These are phyloP conservation scores for Blastocystis sp. DNA, from an alignment of 352 stramenopile species.

Conservation along the genomic window DNA sequence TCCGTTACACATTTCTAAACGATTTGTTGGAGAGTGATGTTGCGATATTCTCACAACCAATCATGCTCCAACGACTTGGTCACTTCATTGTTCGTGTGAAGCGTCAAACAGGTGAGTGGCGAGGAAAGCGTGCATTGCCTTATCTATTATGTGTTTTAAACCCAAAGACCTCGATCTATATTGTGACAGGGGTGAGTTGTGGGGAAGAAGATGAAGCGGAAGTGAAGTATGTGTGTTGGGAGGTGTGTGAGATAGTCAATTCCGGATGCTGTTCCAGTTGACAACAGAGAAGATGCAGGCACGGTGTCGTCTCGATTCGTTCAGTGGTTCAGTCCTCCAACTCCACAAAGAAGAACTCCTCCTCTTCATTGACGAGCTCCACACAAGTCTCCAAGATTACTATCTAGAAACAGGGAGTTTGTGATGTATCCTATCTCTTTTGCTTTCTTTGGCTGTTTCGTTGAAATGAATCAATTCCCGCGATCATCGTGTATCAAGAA, in stretches of 20 bases:
- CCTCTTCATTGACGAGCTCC: slow-evolving; percentile 56
- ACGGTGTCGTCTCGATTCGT: slow-evolving; percentile 53
- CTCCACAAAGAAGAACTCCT: slow-evolving; percentile 63
- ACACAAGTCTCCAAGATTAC: slow-evolving; percentile 36
- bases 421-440: neutral
- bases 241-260: slow-evolving; percentile 18
- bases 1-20: slow-evolving; percentile 48
- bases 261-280: slow-evolving; percentile 20
- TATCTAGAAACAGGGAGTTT: slow-evolving; percentile 42
- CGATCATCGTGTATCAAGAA: neutral
- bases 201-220: slow-evolving; percentile 37
- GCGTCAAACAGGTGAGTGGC: slow-evolving; percentile 13
- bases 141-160: slow-evolving; percentile 60
- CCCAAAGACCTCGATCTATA: slow-evolving; percentile 7
- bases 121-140: neutral
- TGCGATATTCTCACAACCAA: slow-evolving; percentile 31
- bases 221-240: slow-evolving; percentile 25
- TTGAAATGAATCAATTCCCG: neutral
- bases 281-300: slow-evolving; percentile 34
- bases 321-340: slow-evolving; percentile 63
- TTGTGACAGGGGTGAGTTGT: slow-evolving; percentile 35
- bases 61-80: slow-evolving; percentile 54
- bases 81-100: slow-evolving; percentile 59
- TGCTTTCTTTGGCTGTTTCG: neutral
- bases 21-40: slow-evolving; percentile 52